Base-by-base conservation (phyloP, 495 filamentous ascomycete genomes). In the Aspergillus sclerotioniger region DNA sequence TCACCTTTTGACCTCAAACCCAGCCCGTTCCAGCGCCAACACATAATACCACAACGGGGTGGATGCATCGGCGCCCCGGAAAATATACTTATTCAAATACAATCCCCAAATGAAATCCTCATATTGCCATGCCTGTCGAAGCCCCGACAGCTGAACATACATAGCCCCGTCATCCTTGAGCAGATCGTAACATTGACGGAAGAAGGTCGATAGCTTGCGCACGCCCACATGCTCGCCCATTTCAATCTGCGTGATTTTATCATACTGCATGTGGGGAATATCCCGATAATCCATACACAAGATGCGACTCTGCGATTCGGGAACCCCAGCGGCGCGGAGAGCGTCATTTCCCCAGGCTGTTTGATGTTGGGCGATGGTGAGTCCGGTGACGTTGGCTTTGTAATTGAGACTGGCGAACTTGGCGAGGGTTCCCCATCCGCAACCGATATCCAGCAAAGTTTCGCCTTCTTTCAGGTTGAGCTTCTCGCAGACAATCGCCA, bases 51-150 rank as follows among this genome's bases (percentile, higher is more conserved):
- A 83, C 21, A 89, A 72, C 43, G 86, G 86, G 28, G 86, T 88
- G 20, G 76, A 81, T n/a, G 86, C 86, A 64, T 89, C 86, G 5
- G 86, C 86, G 58, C 86, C 86, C 17, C 86, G 86, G 77, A 89
- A 89, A 65, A 89, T 78, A 69, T 89, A 88, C 71, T 89, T 88
- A 78, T 88, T 89, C 86, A 89, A 87, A 76, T 87, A 89, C 8
- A 89, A 75, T 60, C 86, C 86, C 86, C 86, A 89, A 65, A 87
- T 85, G 19, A 89, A 75, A 69, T 89, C 86, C 76, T 89, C 86
- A 62, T 87, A 89, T 66, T 89, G 86, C 86, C 86, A 89, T 55
- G 75, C 74, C 71, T 87, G 87, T 53, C 86, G 76, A 46, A 89
- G 71, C 67, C 86, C 86, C 60, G 86, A 86, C 54, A 87, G 87